phyloP scores from a whole-genome alignment of 2,329 filamentous ascomycete genomes.

The Anthostomella pinea region DNA sequence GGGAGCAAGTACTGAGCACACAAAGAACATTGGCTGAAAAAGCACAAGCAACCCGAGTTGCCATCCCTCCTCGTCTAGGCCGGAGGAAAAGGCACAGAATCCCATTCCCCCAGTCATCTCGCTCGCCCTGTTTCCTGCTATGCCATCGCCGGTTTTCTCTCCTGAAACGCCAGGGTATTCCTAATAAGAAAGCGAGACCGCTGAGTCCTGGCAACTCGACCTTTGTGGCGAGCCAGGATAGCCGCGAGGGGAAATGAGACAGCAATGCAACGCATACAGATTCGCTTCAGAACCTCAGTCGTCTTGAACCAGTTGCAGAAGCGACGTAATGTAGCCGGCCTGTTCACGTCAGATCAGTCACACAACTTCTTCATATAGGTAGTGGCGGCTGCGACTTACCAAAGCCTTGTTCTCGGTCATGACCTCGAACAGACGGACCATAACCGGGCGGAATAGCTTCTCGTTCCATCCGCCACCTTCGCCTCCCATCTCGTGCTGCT shows the following conservation, averaged over 20 bases:
- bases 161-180: conserved; percentile 26
- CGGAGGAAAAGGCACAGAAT: too few species aligned
- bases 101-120: not conserved
- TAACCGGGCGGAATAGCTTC: conserved; percentile 62
- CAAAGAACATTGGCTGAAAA: too few species aligned
- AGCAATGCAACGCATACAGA: not conserved
- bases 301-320: conserved; percentile 21
- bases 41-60: too few species aligned
- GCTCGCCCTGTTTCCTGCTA: conserved; percentile 6
- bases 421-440: conserved; percentile 64
- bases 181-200: too few species aligned
- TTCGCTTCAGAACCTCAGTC: conserved; percentile 13
- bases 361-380: too few species aligned
- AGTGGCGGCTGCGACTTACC: conserved; percentile 44
- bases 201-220: too few species aligned
- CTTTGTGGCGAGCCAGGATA: too few species aligned
- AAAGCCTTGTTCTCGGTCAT: conserved; percentile 66
- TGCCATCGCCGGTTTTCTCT: conserved; percentile 3
- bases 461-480: conserved; percentile 63
- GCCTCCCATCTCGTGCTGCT: conserved; percentile 44
- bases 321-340: conserved; percentile 21
- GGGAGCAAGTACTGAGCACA: too few species aligned
- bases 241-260: too few species aligned
- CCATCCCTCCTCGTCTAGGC: too few species aligned
- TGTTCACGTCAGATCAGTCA: conserved; percentile 2